A percentile compares a stretch with the other conserved stretches of the same genome.
Conservation (phyloP, 1,139 yeast genomes). For the Wickerhamiella infanticola region DNA sequence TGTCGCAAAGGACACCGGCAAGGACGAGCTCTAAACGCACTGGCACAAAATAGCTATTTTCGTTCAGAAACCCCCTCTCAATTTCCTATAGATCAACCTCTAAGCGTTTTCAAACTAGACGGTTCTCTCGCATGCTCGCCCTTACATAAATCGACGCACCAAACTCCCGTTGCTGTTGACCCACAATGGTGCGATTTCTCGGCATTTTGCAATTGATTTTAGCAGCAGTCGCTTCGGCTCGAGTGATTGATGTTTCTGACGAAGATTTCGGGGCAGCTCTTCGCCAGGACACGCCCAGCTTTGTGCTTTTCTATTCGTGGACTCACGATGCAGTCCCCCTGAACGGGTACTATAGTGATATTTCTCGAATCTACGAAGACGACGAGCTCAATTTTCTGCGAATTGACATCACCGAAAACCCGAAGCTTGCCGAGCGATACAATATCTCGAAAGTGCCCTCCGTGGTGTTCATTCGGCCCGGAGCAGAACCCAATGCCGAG, state of each 20-base stretch:
- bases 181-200: too few species aligned
- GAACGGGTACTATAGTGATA: constrained; percentile 36
- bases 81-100: too few species aligned
- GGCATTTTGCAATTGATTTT: too few species aligned
- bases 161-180: too few species aligned
- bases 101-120: too few species aligned
- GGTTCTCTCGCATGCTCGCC: too few species aligned
- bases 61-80: too few species aligned
- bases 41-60: too few species aligned
- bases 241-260: constrained; percentile 28
- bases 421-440: constrained; percentile 28
- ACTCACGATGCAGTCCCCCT: constrained; percentile 53
- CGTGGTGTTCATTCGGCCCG: constrained; percentile 28
- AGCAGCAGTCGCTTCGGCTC: constrained; percentile 18
- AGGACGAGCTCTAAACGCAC: not conserved
- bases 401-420: constrained; percentile 30
- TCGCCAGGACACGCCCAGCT: constrained; percentile 28
- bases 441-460: constrained; percentile 36
- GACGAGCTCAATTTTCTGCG: constrained; percentile 33
- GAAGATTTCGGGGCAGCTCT: constrained; percentile 19
- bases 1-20: constrained; percentile 8
- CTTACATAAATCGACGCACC: too few species aligned
- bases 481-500: not conserved
- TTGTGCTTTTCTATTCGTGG: constrained; percentile 43
- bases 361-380: constrained; percentile 31